Base-by-base conservation (phyloP, 2,329 filamentous ascomycete species). In the Exophiala mesophila region DNA sequence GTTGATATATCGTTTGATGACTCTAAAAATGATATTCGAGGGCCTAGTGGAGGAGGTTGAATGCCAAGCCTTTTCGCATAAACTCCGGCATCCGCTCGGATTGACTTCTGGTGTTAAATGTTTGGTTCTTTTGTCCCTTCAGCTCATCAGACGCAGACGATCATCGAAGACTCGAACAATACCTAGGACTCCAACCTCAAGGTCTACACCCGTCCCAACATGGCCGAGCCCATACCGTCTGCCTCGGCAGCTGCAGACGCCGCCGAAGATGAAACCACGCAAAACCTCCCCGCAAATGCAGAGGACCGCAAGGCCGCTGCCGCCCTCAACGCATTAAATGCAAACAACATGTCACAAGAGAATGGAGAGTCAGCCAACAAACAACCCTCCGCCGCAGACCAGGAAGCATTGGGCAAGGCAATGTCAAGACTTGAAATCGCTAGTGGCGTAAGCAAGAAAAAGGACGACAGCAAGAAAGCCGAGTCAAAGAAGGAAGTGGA, bases 241-340 rank as follows among this genome's bases (percentile, higher is more conserved):
- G 62, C 63, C 20, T 57, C 59, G 23, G 55, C 61, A 21, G 63
- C 62, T 33, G 58, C 58, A 23, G 59, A 63, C 19, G 53, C 62
- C 15, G 47, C 50, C 21, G 58, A 63, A 21, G 59, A 61, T 26
- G 39, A 55, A 36, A 47, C 45, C 21, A 48, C 55, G 19, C 48
- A 47, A 12, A 53, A 55, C 26, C 57, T 63, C 32, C 66, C 69
- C 30, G 58, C 62, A 24, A 68, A 67, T 48, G 68, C 68, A 20
- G 70, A 72, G 60, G 70, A 72, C 56, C 70, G 70, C 54, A 71
- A 70, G 57, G 68, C 70, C 8, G 70, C 69, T 13, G 70, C 68
- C 10, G 70, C 70, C 6, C 67, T 73, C 36, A 69, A 67, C 45
- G 62, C 69, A 24, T 64, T 73, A 26, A 64, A 70, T 47, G 59